These are phyloP conservation scores for Kazachstania viticola DNA, from an alignment of 805 yeast species.

Conservation along the genomic window DNA sequence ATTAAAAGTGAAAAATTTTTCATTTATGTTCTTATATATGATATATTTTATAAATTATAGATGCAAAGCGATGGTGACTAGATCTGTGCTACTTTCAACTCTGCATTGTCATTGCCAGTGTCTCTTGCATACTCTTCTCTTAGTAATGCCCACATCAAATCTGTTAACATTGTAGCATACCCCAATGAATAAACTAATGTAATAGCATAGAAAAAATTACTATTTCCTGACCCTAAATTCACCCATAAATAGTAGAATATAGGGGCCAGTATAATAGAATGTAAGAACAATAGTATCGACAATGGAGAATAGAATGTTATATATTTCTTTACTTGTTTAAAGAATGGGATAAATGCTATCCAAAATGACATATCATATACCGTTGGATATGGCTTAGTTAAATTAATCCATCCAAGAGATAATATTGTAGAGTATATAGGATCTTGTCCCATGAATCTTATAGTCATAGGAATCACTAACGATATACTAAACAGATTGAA, in stretches of 20 bases:
- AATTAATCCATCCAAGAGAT: constrained; percentile 40
- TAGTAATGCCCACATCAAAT: constrained; percentile 72
- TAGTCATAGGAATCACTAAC: constrained; percentile 61
- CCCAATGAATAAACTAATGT: constrained; percentile 70
- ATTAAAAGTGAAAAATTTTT: no score
- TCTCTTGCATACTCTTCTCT: constrained; percentile 61
- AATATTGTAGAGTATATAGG: constrained; percentile 46
- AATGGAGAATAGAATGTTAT: constrained; percentile 38
- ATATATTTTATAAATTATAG: no score
- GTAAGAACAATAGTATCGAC: constrained; percentile 41
- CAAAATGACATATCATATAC: constrained; percentile 62
- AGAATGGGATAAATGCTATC: constrained; percentile 36
- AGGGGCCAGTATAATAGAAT: constrained; percentile 62
- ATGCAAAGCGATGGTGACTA: constrained; percentile 7
- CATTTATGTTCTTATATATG: no score
- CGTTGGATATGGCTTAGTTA: constrained; percentile 79
- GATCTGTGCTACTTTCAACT: constrained; percentile 41
- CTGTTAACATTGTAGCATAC: constrained; percentile 55
- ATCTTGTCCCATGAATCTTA: constrained; percentile 44
- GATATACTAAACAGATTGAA: constrained; percentile 66
- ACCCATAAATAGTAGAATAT: constrained; percentile 92
- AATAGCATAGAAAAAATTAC: constrained; percentile 92
- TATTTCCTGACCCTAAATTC: constrained; percentile 84
- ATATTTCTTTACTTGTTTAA: constrained; percentile 35
- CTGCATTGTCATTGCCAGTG: constrained; percentile 27